phyloP scores from a whole-genome alignment of 1,284 basidiomycete species.

The Rhodofomes roseus region DNA sequence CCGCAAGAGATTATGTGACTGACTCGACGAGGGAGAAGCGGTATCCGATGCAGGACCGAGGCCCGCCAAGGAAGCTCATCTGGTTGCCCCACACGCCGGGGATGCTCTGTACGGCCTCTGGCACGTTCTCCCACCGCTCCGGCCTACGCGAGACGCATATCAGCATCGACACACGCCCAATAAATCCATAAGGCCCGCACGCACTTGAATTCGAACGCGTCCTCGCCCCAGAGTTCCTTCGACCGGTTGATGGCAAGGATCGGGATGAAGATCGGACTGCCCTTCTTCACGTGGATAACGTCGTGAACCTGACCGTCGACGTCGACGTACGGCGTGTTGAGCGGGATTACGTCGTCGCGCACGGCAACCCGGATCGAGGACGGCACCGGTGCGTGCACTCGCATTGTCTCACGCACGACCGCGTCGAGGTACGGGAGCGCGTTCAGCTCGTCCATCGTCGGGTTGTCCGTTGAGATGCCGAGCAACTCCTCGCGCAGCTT shows the following conservation, averaged over 20 bases:
- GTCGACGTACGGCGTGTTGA: slow-evolving; percentile 26
- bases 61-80: slow-evolving; percentile 48
- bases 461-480: slow-evolving; percentile 29
- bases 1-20: slow-evolving; percentile 9
- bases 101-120: slow-evolving; percentile 39
- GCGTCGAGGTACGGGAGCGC: slow-evolving; percentile 58
- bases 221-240: slow-evolving; percentile 52
- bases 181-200: neutral
- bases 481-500: slow-evolving; percentile 70
- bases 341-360: slow-evolving; percentile 44
- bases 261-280: slow-evolving; percentile 44
- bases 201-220: slow-evolving; percentile 48
- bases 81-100: slow-evolving; percentile 40
- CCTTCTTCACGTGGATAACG: slow-evolving; percentile 35
- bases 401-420: slow-evolving; percentile 70
- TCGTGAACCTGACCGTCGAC: slow-evolving; percentile 21
- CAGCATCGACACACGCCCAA: neutral
- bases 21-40: slow-evolving; percentile 65
- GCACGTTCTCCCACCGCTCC: slow-evolving; percentile 54
- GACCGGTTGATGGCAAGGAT: slow-evolving; percentile 44
- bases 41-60: slow-evolving; percentile 62
- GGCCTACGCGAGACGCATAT: slow-evolving; percentile 35
- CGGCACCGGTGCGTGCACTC: slow-evolving; percentile 65
- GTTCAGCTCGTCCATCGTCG: slow-evolving; percentile 57
- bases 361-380: slow-evolving; percentile 45